Evolutionary conservation across 768 basidiomycete genomes (phyloP).

Genomic region (Cystofilobasidium capitatum): DNA sequence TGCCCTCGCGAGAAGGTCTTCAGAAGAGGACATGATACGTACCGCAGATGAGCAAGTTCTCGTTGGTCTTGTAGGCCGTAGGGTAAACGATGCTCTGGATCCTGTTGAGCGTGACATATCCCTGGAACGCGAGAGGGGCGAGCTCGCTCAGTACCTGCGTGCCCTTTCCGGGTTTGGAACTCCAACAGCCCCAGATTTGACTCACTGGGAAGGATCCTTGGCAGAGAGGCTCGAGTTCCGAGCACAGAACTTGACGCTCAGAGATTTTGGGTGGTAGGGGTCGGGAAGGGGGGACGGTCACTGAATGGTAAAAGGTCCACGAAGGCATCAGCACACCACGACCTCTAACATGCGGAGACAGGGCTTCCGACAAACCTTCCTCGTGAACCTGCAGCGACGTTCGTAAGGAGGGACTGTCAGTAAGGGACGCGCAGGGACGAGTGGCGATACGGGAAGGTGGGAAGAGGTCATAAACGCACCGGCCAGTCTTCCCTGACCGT

Average conservation of each 20-base stretch:
- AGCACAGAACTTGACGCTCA: slow-evolving; percentile 62
- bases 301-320: slow-evolving; percentile 35
- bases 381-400: slow-evolving; percentile 57
- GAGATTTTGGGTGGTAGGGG: slow-evolving; percentile 59
- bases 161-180: too few relatives aligned
- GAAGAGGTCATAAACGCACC: slow-evolving; percentile 42
- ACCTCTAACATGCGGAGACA: too few relatives aligned
- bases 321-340: not conserved
- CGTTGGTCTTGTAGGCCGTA: slow-evolving; percentile 86
- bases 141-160: too few relatives aligned
- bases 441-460: not conserved
- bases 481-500: slow-evolving; percentile 60
- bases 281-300: slow-evolving; percentile 73
- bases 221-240: slow-evolving; percentile 65
- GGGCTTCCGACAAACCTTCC: slow-evolving; percentile 40
- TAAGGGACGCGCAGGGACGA: not conserved
- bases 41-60: slow-evolving; percentile 93
- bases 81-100: slow-evolving; percentile 92
- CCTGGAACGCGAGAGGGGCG: too few relatives aligned
- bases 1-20: not conserved
- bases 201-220: slow-evolving; percentile 74
- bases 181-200: slow-evolving; percentile 7
- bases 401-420: not conserved
- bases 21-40: slow-evolving; percentile 31
- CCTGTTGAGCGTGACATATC: slow-evolving; percentile 76